Conservation (phyloP, 2,329 filamentous ascomycete genomes). For the Thielaviopsis musarum region DNA sequence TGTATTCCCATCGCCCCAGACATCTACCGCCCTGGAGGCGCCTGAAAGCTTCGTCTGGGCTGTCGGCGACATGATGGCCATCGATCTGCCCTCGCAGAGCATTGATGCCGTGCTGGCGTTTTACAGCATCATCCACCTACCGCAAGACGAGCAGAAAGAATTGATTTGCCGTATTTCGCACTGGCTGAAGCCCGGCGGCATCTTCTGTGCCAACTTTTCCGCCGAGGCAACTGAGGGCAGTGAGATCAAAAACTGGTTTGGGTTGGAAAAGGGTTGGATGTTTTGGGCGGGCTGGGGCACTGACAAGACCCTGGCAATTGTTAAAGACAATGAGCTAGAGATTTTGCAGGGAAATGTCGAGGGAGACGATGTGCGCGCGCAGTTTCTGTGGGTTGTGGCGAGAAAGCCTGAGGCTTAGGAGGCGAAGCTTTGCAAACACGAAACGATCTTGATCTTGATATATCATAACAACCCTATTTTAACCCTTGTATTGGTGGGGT, state of each 20-base stretch:
- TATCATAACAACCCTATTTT: not conserved
- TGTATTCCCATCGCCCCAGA: not conserved
- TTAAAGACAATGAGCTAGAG: conserved; percentile 21
- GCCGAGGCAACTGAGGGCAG: conserved; percentile 16
- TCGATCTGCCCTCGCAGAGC: conserved; percentile 18
- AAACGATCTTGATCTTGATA: not conserved
- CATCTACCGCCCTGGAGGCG: not conserved
- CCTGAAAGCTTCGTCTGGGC: conserved; percentile 16
- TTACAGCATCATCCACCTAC: conserved; percentile 39
- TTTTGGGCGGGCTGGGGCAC: conserved; percentile 26
- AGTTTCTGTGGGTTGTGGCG: conserved; percentile 26
- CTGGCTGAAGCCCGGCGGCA: conserved; percentile 36
- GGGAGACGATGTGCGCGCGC: conserved; percentile 18
- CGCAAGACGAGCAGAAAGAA: conserved; percentile 29
- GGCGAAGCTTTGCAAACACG: not conserved
- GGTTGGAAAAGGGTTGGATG: conserved; percentile 25
- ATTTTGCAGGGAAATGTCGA: conserved; percentile 19
- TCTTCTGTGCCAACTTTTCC: conserved; percentile 31
- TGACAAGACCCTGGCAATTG: conserved; percentile 18
- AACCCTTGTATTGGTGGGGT: not conserved
- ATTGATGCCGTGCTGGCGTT: conserved; percentile 34
- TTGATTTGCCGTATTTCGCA: conserved; percentile 26
- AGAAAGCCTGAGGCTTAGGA: conserved; percentile 14
- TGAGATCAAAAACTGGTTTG: conserved; percentile 23
- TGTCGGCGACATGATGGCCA: conserved; percentile 24